Base-by-base conservation (phyloP, 1,284 basidiomycete genomes). In the Butyriboletus appendiculatus region DNA sequence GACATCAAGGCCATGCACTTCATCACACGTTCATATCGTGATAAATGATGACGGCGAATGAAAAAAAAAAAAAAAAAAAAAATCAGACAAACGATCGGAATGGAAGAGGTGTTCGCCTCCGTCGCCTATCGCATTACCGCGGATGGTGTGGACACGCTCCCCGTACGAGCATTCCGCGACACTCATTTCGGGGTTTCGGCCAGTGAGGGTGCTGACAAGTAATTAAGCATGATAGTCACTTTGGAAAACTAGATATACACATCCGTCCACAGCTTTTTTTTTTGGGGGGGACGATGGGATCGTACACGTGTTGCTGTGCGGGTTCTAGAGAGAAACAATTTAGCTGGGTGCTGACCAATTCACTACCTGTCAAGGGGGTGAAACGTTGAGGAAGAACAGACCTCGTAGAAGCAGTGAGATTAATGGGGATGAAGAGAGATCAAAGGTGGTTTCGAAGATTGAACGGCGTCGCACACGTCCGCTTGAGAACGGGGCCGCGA, bases 131-230 rank as follows among this genome's bases (percentile, higher is more conserved):
- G 9, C 45, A 56, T 52, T 37, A 51, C 64, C 65, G 63, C 53
- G 59, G 63, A 30, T 45, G 45, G 49, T 9, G 16, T 16, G 20
- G n/a, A 30, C 39, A 52, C 18, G 22, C 41, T 35, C 10, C 24
- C 28, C 26, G 14, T 39, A 55, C 60, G 64, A 63, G 46, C 48
- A 16, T 67, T 62, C 63, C 64, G 66, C 66, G 62, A 67, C 50
- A 20, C 45, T 67, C 42, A 50, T 51, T 57, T 63, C 54, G 50
- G 57, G 20, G 7, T 44, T 49, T 48, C 48, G 62, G 61, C 8
- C 34, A 40, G 39, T 30, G 35, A 30, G 20, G 43, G 14, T 18
- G 35, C 26, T 43, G 30, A 33, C 16, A 46, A 34, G 30, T 15
- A 41, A 59, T 59, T 44, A 49, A 60, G 33, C 52, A 30, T 53